These are phyloP conservation scores for Scleromitrula shiraiana DNA, from an alignment of 2,329 filamentous ascomycete genomes.

Conservation along the genomic window DNA sequence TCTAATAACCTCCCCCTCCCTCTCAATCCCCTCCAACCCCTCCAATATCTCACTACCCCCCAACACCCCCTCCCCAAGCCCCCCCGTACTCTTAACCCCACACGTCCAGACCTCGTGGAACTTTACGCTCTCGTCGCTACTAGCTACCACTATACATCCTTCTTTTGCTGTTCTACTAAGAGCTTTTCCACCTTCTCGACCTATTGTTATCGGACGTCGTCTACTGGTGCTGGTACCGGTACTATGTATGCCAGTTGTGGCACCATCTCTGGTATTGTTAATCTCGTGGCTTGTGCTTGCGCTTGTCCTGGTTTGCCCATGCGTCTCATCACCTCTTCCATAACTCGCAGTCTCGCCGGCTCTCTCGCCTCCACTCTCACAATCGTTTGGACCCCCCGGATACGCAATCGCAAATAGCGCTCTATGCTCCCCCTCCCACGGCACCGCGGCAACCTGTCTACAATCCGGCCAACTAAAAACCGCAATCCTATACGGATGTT, in stretches of 20 bases:
- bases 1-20: slow-evolving; percentile 63
- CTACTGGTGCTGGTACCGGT: too few species aligned
- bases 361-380: slow-evolving; percentile 32
- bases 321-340: too few species aligned
- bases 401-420: slow-evolving; percentile 86
- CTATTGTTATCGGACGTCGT: too few species aligned
- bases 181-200: slow-evolving; percentile 46
- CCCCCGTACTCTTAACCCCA: slow-evolving; percentile 44
- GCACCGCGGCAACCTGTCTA: slow-evolving; percentile 73
- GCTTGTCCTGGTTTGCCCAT: too few species aligned
- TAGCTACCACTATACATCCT: slow-evolving; percentile 83
- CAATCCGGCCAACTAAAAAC: slow-evolving; percentile 95
- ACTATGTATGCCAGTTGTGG: too few species aligned
- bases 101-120: slow-evolving; percentile 93
- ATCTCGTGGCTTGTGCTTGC: too few species aligned
- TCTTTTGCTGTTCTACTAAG: slow-evolving; percentile 54
- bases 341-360: too few species aligned
- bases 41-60: slow-evolving; percentile 83
- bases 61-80: slow-evolving; percentile 51
- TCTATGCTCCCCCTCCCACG: slow-evolving; percentile 71
- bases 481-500: slow-evolving; percentile 81
- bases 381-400: slow-evolving; percentile 49
- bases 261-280: too few species aligned
- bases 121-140: slow-evolving; percentile 85
- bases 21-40: slow-evolving; percentile 69